Evolutionary conservation across 768 basidiomycete genomes (phyloP).

Genomic region (Grammothele lineata): DNA sequence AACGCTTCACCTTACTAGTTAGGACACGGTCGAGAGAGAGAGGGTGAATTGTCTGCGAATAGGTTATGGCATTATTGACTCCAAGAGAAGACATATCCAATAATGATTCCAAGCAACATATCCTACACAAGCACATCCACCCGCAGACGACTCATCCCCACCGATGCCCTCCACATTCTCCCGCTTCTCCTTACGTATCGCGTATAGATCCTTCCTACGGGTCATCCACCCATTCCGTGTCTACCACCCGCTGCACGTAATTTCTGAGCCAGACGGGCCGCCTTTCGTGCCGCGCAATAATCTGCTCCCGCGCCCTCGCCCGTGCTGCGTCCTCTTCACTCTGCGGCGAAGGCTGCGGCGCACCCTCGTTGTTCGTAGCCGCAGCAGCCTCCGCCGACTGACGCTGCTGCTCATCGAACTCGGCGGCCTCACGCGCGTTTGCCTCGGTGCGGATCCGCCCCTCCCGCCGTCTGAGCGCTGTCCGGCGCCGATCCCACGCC

Average conservation of each 20-base stretch:
- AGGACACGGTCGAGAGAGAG: too few relatives aligned
- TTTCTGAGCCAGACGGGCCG: slow-evolving; percentile 58
- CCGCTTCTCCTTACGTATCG: too few relatives aligned
- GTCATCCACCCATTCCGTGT: slow-evolving; percentile 69
- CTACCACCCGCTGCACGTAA: slow-evolving; percentile 62
- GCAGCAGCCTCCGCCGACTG: slow-evolving; percentile 12
- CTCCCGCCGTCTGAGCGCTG: slow-evolving; percentile 56
- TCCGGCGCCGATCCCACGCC: slow-evolving; percentile 65
- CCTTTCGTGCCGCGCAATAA: slow-evolving; percentile 45
- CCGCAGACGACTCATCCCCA: too few relatives aligned
- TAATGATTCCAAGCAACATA: too few relatives aligned
- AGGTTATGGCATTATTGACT: too few relatives aligned
- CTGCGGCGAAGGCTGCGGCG: slow-evolving; percentile 25
- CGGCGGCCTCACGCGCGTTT: slow-evolving; percentile 31
- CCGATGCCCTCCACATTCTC: too few relatives aligned
- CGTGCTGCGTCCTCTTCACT: slow-evolving; percentile 24
- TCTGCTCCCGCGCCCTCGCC: slow-evolving; percentile 38
- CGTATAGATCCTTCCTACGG: too few relatives aligned
- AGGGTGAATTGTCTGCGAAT: too few relatives aligned
- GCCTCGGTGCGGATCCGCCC: slow-evolving; percentile 65
- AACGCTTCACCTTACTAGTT: too few relatives aligned
- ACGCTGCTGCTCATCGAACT: background rate
- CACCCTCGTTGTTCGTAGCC: background rate
- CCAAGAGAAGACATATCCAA: too few relatives aligned
- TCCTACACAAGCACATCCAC: too few relatives aligned